Conservation (phyloP, 1,139 yeast species). For the Pichia sp. region DNA sequence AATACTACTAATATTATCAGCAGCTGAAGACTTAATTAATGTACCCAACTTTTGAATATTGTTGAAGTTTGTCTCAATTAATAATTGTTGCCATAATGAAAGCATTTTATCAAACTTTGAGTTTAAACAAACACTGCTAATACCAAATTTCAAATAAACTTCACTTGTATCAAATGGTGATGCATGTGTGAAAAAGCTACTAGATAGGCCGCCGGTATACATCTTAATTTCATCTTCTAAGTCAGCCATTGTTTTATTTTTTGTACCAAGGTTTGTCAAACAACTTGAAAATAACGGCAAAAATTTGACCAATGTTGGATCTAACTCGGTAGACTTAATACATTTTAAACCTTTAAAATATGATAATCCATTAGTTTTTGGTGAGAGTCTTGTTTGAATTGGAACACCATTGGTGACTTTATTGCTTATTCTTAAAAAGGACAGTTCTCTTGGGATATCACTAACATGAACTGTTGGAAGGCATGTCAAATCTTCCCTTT, state of each 20-base stretch:
- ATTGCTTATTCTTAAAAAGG: slow-evolving; percentile 33
- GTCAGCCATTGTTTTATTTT: slow-evolving; percentile 59
- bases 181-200: slow-evolving; percentile 50
- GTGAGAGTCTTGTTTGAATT: slow-evolving; percentile 27
- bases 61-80: slow-evolving; percentile 62
- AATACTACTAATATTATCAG: slow-evolving; percentile 69
- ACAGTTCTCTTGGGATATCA: slow-evolving; percentile 65
- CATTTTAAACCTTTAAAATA: slow-evolving; percentile 57
- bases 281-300: slow-evolving; percentile 76
- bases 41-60: slow-evolving; percentile 68
- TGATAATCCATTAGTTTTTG: slow-evolving; percentile 64
- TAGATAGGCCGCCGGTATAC: slow-evolving; percentile 76
- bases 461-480: slow-evolving; percentile 67
- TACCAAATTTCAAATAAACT: slow-evolving; percentile 43
- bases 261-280: slow-evolving; percentile 80
- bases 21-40: slow-evolving; percentile 65
- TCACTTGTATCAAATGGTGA: slow-evolving; percentile 45
- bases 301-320: slow-evolving; percentile 56
- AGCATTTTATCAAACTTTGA: slow-evolving; percentile 56
- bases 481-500: slow-evolving; percentile 65
- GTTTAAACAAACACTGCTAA: slow-evolving; percentile 68
- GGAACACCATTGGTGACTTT: slow-evolving; percentile 27
- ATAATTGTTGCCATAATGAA: slow-evolving; percentile 60
- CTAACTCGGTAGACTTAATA: slow-evolving; percentile 37
- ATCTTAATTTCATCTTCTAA: slow-evolving; percentile 80